Conservation (phyloP, 306 rosid species). For the Cercis canadensis region DNA sequence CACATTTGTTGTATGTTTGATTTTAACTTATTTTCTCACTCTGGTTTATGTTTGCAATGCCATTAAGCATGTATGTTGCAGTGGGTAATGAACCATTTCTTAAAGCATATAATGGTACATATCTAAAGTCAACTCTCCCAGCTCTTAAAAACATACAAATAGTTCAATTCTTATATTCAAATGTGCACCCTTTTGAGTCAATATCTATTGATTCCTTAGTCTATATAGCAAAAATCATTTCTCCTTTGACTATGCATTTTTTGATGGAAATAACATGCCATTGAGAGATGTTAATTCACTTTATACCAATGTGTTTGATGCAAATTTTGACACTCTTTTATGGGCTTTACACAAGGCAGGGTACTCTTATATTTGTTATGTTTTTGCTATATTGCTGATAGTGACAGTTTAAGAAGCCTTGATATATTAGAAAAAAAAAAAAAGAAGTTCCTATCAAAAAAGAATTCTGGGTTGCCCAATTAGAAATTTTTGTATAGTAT, state of each 20-base stretch:
- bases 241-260: slow-evolving; percentile 87
- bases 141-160: slow-evolving; percentile 87
- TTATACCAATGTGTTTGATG: slow-evolving; percentile 87
- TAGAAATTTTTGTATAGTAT: background rate
- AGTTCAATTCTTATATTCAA: slow-evolving; percentile 57
- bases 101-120: slow-evolving; percentile 74
- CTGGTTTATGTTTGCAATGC: slow-evolving; percentile 30
- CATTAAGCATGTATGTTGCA: slow-evolving; percentile 76
- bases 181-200: slow-evolving; percentile 83
- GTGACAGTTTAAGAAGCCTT: background rate
- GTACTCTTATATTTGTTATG: slow-evolving; percentile 55
- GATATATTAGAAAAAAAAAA: background rate
- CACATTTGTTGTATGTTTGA: background rate
- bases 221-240: slow-evolving; percentile 74
- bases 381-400: slow-evolving; percentile 37
- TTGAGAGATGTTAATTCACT: slow-evolving; percentile 61
- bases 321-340: slow-evolving; percentile 75
- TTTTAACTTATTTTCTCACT: slow-evolving; percentile 8
- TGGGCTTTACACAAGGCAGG: slow-evolving; percentile 73
- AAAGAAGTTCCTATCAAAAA: background rate
- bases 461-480: background rate
- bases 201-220: slow-evolving; percentile 86
- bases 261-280: slow-evolving; percentile 69
- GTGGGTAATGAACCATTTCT: slow-evolving; percentile 98
- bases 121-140: slow-evolving; percentile 64